A percentile compares a stretch with the other conserved stretches of the same genome.
Evolutionary conservation across 495 filamentous ascomycete genomes (phyloP).

Genomic region (Umbilicaria muhlenbergii): DNA sequence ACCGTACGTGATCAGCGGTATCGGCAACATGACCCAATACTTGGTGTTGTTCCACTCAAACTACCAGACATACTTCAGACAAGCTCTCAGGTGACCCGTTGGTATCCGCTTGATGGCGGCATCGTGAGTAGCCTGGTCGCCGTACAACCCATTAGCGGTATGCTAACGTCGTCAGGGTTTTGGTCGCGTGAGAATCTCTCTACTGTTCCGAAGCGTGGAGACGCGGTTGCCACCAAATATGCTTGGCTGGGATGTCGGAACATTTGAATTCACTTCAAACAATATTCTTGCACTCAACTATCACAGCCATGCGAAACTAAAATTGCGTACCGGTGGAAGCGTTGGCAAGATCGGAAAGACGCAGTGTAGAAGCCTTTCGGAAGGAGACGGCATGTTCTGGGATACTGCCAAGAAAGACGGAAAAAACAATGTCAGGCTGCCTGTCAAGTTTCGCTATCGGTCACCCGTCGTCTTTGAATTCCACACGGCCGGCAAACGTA

Average conservation of each 20-base stretch:
- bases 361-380: constrained; percentile 34
- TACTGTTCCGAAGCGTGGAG: constrained; percentile 77
- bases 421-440: constrained; percentile 51
- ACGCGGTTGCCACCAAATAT: constrained; percentile 64
- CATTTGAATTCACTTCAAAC: constrained; percentile 68
- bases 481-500: constrained; percentile 47
- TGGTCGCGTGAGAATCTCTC: constrained; percentile 75
- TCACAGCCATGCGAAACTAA: constrained; percentile 44
- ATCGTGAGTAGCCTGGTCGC: constrained; percentile 20
- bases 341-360: constrained; percentile 49
- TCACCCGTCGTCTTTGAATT: constrained; percentile 83
- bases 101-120: constrained; percentile 54
- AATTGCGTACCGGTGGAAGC: constrained; percentile 72
- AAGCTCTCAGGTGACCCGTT: constrained; percentile 59
- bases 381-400: constrained; percentile 50
- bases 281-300: constrained; percentile 45
- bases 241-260: constrained; percentile 86
- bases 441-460: constrained; percentile 78
- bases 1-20: constrained; percentile 78
- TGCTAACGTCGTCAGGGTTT: constrained; percentile 56
- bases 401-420: constrained; percentile 42
- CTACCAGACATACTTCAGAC: constrained; percentile 76
- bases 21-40: constrained; percentile 84
- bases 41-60: constrained; percentile 79
- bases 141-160: constrained; percentile 31